A percentile compares a stretch with the other conserved stretches of the same genome.
phyloP scores from a whole-genome alignment of 2,329 filamentous ascomycete genomes.

The Alternaria viburni region DNA sequence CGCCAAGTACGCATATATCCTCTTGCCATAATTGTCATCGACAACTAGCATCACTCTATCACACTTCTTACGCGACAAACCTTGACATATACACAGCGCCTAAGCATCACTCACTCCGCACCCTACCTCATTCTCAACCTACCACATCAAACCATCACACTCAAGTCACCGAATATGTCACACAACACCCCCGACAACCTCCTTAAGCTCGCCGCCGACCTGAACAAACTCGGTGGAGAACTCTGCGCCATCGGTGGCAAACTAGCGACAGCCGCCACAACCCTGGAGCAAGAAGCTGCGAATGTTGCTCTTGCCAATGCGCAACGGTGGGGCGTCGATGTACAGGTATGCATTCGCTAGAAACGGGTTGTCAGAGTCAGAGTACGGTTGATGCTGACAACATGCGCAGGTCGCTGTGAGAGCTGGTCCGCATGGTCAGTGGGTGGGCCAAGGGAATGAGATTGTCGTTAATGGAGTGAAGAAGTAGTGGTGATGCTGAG shows the following conservation, averaged over 20 bases:
- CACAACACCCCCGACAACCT: slow-evolving; percentile 26
- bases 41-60: neutral
- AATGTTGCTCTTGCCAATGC: slow-evolving; percentile 30
- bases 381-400: neutral
- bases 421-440: slow-evolving; percentile 6
- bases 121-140: neutral
- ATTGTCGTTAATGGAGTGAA: slow-evolving; percentile 16
- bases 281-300: slow-evolving; percentile 31
- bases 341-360: slow-evolving; percentile 12
- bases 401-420: slow-evolving; percentile 22
- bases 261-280: slow-evolving; percentile 19
- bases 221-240: slow-evolving; percentile 19
- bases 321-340: slow-evolving; percentile 30
- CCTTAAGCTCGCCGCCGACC: slow-evolving; percentile 28
- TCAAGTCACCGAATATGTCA: slow-evolving; percentile 11
- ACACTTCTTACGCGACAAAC: neutral
- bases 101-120: neutral
- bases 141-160: neutral
- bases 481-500: neutral
- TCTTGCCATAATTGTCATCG: neutral
- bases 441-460: neutral
- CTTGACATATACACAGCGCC: neutral
- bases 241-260: slow-evolving; percentile 22
- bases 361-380: neutral
- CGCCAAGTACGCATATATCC: neutral